A percentile compares a stretch with the other conserved stretches of the same genome.
These are phyloP conservation scores for Pisolithus microcarpus DNA, from an alignment of 768 basidiomycete species.

Conservation along the genomic window DNA sequence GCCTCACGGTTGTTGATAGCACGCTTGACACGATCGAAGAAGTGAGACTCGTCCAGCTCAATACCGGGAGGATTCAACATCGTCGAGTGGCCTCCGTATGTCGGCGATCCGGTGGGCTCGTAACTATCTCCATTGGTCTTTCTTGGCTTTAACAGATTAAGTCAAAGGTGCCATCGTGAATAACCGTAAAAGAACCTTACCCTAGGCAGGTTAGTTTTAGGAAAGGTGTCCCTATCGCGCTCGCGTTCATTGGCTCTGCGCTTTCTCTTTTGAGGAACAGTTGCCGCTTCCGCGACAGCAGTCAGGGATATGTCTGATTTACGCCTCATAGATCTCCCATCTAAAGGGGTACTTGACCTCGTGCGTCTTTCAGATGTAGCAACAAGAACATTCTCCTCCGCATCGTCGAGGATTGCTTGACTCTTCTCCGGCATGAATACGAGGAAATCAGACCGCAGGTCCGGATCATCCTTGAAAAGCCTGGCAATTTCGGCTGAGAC, in stretches of 20 bases:
- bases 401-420: conserved; percentile 44
- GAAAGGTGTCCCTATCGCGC: conserved; percentile 27
- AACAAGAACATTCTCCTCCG: conserved; percentile 23
- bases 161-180: background rate
- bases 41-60: conserved; percentile 57
- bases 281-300: conserved; percentile 28
- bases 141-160: conserved; percentile 12
- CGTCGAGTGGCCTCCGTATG: conserved; percentile 14
- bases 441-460: conserved; percentile 65
- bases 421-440: conserved; percentile 66
- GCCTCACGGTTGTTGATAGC: conserved; percentile 65
- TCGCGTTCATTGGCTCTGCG: conserved; percentile 46
- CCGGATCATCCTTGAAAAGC: conserved; percentile 70
- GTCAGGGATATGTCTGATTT: conserved; percentile 42
- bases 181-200: conserved; percentile 10
- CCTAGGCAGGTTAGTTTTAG: conserved; percentile 19
- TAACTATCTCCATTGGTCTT: conserved; percentile 15
- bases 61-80: conserved; percentile 13
- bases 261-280: conserved; percentile 64
- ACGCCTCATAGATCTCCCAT: conserved; percentile 32
- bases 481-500: conserved; percentile 61
- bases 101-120: conserved; percentile 19
- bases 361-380: conserved; percentile 26
- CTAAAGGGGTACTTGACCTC: conserved; percentile 30
- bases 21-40: conserved; percentile 87